phyloP scores from a whole-genome alignment of 768 basidiomycete genomes.

The Sarcomyxa edulis region DNA sequence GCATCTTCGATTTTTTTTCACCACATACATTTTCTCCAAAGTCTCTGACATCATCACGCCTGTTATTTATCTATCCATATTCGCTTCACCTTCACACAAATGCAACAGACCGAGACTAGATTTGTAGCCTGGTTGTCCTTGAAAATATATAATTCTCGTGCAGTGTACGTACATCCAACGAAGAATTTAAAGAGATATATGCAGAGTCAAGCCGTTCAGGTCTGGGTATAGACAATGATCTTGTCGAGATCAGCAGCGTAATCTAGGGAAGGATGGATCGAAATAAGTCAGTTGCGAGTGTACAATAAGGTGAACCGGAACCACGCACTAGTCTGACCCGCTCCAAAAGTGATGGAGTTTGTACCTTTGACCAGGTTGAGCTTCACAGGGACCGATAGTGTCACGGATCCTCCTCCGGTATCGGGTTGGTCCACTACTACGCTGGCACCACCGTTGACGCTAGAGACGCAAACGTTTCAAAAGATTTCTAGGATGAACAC shows the following conservation, averaged over 20 bases:
- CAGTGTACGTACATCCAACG: too few species aligned
- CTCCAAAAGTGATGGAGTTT: conserved; percentile 46
- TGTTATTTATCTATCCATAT: too few species aligned
- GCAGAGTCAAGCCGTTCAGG: background rate
- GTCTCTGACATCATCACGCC: too few species aligned
- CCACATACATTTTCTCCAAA: too few species aligned
- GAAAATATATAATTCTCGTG: too few species aligned
- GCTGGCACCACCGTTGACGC: conserved; percentile 52
- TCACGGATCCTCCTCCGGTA: conserved; percentile 47
- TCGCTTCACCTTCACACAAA: too few species aligned
- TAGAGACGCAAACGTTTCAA: conserved; percentile 12
- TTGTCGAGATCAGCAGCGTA: conserved; percentile 59
- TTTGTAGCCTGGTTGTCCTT: too few species aligned
- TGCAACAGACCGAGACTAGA: too few species aligned
- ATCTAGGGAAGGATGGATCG: conserved; percentile 24
- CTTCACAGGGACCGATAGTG: conserved; percentile 53
- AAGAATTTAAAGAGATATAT: too few species aligned
- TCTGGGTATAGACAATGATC: conserved; percentile 50
- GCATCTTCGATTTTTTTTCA: too few species aligned
- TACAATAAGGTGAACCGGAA: background rate
- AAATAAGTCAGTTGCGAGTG: background rate
- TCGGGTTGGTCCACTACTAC: conserved; percentile 53
- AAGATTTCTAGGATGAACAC: background rate
- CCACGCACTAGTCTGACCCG: conserved; percentile 44
- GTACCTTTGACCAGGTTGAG: conserved; percentile 42